Conservation (phyloP, 169 alveolate species). For the Babesia bigemina region DNA sequence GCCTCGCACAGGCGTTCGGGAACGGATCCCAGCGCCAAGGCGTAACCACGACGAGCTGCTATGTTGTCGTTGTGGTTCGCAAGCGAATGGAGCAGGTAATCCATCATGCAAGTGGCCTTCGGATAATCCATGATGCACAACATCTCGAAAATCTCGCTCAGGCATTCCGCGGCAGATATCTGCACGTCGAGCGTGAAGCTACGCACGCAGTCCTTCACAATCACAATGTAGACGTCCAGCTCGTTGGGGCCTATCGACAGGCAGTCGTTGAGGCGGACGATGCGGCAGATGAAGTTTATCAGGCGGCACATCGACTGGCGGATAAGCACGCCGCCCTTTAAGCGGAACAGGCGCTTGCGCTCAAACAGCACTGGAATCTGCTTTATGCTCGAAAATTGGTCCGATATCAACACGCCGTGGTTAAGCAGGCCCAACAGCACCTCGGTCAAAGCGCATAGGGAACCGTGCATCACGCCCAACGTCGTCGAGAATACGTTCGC, state of each 20-base stretch:
- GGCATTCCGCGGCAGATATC: conserved; percentile 54
- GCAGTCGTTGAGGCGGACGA: background rate
- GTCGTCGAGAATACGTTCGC: conserved; percentile 2
- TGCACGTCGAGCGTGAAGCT: conserved; percentile 55
- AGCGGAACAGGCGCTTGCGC: conserved; percentile 32
- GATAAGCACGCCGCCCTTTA: conserved; percentile 30
- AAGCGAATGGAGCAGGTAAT: conserved; percentile 12
- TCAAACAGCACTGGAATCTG: conserved; percentile 51
- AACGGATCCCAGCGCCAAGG: conserved; percentile 34
- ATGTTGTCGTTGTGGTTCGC: conserved; percentile 24
- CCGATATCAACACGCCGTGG: conserved; percentile 3
- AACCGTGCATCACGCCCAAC: conserved; percentile 47
- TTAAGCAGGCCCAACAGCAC: conserved; percentile 11
- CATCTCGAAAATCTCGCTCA: conserved; percentile 10
- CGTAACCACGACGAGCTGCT: conserved; percentile 58
- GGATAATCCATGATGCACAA: background rate
- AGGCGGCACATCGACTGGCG: conserved; percentile 55
- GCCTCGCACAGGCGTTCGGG: background rate
- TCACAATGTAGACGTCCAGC: conserved; percentile 28
- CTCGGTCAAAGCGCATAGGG: conserved; percentile 44
- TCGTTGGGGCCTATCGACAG: background rate
- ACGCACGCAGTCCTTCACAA: conserved; percentile 48
- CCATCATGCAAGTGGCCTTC: background rate
- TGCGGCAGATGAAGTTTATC: conserved; percentile 23
- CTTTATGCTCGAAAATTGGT: conserved; percentile 16